Evolutionary conservation across 202 grass and related monocot genomes (phyloP), one percentile per base, ranked within the genome.

Genomic region (Zoysia matrella): DNA sequence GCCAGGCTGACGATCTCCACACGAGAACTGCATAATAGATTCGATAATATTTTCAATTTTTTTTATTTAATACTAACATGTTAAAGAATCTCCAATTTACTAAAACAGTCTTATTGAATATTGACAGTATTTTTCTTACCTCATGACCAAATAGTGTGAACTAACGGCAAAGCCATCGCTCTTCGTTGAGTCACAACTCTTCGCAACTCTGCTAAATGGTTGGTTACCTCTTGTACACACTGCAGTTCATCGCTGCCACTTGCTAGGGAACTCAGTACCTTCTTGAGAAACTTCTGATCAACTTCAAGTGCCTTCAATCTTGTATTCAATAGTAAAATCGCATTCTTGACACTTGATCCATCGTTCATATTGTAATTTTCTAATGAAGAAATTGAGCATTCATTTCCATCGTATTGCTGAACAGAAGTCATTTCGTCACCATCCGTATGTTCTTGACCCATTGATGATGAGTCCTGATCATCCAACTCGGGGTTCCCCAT

Each of bases 211-310:
- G 22, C 22, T 22, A 22, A 22, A 22, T 22, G 22, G 22, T 22
- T 22, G 22, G 22, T 22, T 22, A 22, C 22, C 22, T 22, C 22
- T 22, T 22, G 22, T 22, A 22, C 22, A 22, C 22, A 22, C 22
- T 22, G 22, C 22, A 22, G 22, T 22, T 22, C 22, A 22, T 22
- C 22, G 47, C 63, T 51, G 11, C 82, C 78, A 75, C 87, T 80
- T 70, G 74, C 86, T 41, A 94, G 82, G 36, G 87, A 88, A 67
- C 77, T 86, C 47, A 90, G 60, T 3, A 88, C 52, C 69, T 92
- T 60, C 55, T 88, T 86, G 71, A 91, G 86, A 74, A 97, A 94
- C 47, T 84, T 83, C 8, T 88, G 85, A 83, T 94, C 91, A 54
- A 53, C 83, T 71, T 94, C 91, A 83, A 94, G 84, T 12, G 73